Evolutionary conservation across 2,329 filamentous ascomycete genomes (phyloP).

Genomic region (Ascochyta lentis): DNA sequence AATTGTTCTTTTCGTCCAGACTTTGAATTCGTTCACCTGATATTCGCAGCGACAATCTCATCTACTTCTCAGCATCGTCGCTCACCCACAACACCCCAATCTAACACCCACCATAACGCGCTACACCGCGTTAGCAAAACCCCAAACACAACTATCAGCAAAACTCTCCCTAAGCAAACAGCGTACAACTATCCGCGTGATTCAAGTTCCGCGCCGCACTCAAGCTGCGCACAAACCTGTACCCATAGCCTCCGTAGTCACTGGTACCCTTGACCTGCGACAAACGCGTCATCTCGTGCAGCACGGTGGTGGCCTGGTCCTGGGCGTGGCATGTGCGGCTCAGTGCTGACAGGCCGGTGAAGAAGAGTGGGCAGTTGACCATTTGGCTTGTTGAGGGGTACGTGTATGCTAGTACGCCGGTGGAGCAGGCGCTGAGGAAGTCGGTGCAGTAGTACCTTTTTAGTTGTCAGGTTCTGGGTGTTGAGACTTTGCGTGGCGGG

Average conservation of each 20-base stretch:
- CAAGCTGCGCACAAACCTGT: conserved; percentile 56
- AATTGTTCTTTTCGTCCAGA: neutral
- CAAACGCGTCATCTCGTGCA: conserved; percentile 70
- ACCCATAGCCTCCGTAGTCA: conserved; percentile 64
- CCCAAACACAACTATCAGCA: neutral
- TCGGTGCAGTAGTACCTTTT: conserved; percentile 63
- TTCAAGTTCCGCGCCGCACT: conserved; percentile 59
- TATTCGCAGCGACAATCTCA: no score
- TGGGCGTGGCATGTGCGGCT: conserved; percentile 64
- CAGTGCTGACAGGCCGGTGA: conserved; percentile 57
- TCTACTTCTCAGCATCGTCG: neutral
- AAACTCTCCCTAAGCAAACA: conserved; percentile 26
- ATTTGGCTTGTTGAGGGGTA: conserved; percentile 60
- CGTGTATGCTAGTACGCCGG: conserved; percentile 65
- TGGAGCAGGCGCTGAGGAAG: conserved; percentile 56
- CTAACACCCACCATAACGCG: conserved; percentile 10
- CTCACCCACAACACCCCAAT: no score
- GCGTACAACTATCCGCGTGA: conserved; percentile 67
- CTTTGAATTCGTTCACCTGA: no score
- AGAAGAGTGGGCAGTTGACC: conserved; percentile 67
- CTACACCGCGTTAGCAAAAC: neutral
- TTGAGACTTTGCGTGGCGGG: no score
- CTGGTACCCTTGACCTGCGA: conserved; percentile 63
- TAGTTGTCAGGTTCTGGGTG: no score
- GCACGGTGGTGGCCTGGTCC: conserved; percentile 66